phyloP scores from a whole-genome alignment of 192 early-diverging fungal species.

The Geranomyces michiganensis region DNA sequence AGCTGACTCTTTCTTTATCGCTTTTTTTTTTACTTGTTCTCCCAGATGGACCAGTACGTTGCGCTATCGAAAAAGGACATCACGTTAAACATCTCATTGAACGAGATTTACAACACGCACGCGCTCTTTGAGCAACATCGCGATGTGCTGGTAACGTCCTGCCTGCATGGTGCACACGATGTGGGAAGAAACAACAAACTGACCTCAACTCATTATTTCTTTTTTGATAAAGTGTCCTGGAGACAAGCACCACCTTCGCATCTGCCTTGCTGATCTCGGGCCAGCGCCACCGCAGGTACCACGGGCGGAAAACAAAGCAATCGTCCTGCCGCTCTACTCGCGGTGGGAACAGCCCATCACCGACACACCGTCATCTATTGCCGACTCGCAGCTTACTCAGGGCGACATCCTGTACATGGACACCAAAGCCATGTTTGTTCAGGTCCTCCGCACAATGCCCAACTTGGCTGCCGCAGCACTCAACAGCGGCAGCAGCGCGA shows the following conservation, averaged over 20 bases:
- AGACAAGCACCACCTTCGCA: slow-evolving; percentile 79
- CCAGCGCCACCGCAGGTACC: slow-evolving; percentile 73
- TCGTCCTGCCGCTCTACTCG: slow-evolving; percentile 74
- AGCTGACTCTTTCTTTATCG: no score
- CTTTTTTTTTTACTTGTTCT: neutral
- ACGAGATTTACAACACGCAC: slow-evolving; percentile 95
- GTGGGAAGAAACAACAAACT: no score
- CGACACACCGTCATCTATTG: slow-evolving; percentile 58
- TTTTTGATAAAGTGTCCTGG: slow-evolving; percentile 57
- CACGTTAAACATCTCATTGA: slow-evolving; percentile 84
- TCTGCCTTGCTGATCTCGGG: slow-evolving; percentile 79
- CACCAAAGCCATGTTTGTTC: slow-evolving; percentile 91
- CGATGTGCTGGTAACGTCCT: slow-evolving; percentile 62
- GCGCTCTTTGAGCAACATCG: slow-evolving; percentile 79
- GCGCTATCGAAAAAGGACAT: slow-evolving; percentile 92
- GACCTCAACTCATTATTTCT: neutral
- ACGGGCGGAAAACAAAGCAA: slow-evolving; percentile 75
- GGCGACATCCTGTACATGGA: slow-evolving; percentile 95
- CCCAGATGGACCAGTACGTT: slow-evolving; percentile 93
- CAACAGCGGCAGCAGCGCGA: slow-evolving; percentile 1
- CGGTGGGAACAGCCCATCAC: slow-evolving; percentile 82
- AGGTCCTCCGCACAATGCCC: slow-evolving; percentile 89
- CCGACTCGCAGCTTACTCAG: slow-evolving; percentile 89
- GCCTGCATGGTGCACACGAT: neutral
- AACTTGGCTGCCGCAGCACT: slow-evolving; percentile 53